Conservation (phyloP, 78 protist species). For the Thecamonas trahens region DNA sequence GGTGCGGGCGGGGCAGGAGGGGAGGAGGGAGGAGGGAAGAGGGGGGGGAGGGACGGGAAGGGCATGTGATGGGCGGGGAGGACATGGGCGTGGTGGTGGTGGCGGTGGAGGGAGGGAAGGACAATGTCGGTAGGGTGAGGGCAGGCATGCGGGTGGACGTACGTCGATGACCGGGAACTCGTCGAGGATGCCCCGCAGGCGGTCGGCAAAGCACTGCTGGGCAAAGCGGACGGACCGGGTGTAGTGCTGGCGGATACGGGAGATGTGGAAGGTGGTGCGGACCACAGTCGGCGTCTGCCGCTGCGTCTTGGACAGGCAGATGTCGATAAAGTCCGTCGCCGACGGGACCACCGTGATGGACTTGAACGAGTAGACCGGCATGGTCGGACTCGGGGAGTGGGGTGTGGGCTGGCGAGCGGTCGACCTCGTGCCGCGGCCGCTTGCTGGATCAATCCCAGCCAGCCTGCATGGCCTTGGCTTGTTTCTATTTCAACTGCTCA, state of each 20-base stretch:
- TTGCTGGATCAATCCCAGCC: too few species aligned
- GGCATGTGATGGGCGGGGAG: too few species aligned
- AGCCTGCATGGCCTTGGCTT: too few species aligned
- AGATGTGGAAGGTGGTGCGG: conserved; percentile 79
- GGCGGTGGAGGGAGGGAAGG: too few species aligned
- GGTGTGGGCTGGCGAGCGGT: too few species aligned
- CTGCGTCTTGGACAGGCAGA: conserved; percentile 91
- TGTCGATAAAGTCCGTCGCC: conserved; percentile 93
- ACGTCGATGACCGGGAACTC: conserved; percentile 97
- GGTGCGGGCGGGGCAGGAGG: too few species aligned
- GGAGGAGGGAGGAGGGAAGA: too few species aligned
- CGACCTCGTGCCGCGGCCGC: too few species aligned
- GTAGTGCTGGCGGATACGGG: conserved; percentile 91
- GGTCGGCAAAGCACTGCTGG: conserved; percentile 81
- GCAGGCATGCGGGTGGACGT: not conserved
- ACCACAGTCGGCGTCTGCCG: conserved; percentile 98
- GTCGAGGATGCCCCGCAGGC: conserved; percentile 77
- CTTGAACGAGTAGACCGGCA: conserved; percentile 95
- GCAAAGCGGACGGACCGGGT: conserved; percentile 94
- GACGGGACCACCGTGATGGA: conserved; percentile 87
- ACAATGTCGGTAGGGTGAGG: not conserved
- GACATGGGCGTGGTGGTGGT: not conserved
- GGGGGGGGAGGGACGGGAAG: too few species aligned
- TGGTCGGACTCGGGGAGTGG: too few species aligned
- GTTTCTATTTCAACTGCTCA: too few species aligned